Evolutionary conservation across 1,284 basidiomycete genomes (phyloP).

Genomic region (Xanthoconium separans): DNA sequence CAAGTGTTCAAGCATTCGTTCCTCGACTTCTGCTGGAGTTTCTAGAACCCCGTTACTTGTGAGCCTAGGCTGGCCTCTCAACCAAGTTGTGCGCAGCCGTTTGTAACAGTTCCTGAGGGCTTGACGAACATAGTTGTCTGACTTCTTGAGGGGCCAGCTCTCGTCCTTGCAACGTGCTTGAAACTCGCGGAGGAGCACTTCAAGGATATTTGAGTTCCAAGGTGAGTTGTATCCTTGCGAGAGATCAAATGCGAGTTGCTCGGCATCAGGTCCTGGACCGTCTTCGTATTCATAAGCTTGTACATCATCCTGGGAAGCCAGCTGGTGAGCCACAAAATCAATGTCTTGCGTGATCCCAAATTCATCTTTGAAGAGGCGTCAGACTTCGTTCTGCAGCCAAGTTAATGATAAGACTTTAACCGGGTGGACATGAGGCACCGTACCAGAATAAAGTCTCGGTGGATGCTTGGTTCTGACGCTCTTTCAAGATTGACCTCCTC

Average conservation of each 20-base stretch:
- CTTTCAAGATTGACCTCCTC: not conserved
- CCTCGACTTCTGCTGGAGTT: not conserved
- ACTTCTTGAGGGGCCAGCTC: not conserved
- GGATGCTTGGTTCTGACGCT: not conserved
- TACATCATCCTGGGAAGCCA: too few species aligned
- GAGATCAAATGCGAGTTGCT: not conserved
- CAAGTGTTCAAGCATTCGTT: not conserved
- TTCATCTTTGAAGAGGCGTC: too few species aligned
- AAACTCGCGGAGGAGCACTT: not conserved
- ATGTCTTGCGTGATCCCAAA: too few species aligned
- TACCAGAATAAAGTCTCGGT: not conserved
- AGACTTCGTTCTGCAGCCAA: too few species aligned
- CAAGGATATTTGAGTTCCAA: not conserved
- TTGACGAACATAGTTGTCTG: not conserved
- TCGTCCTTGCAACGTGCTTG: not conserved
- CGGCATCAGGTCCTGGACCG: not conserved
- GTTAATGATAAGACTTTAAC: too few species aligned
- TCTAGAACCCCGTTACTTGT: not conserved
- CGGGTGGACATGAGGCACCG: too few species aligned
- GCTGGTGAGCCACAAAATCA: too few species aligned
- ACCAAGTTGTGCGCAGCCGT: not conserved
- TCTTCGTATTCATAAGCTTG: too few species aligned
- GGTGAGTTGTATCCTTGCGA: not conserved
- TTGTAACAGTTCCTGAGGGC: not conserved
- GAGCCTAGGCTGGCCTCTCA: not conserved